phyloP scores from a whole-genome alignment of 106 monocot species.

The Agapanthus africanus region DNA sequence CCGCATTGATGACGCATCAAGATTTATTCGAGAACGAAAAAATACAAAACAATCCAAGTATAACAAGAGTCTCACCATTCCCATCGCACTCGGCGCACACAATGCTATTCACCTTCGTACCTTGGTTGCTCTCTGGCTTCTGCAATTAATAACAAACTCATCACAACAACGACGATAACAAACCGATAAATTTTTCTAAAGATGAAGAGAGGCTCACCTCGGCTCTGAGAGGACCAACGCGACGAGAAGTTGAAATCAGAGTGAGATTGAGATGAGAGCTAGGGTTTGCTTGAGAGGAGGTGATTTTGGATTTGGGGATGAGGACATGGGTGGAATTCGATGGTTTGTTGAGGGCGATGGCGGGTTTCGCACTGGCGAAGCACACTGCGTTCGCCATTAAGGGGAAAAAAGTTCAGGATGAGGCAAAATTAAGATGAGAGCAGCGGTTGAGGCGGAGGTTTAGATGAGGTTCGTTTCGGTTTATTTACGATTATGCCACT shows the following conservation, averaged over 20 bases:
- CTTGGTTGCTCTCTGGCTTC: neutral
- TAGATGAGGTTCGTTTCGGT: neutral
- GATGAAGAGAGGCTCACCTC: neutral
- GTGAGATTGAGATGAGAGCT: neutral
- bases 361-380: conserved; percentile 7
- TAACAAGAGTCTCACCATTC: too few species aligned
- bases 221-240: conserved; percentile 1
- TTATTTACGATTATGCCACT: too few species aligned
- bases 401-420: too few species aligned
- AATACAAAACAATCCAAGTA: too few species aligned
- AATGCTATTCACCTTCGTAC: conserved; percentile 13
- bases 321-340: neutral
- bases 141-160: neutral
- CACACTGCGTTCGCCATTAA: conserved; percentile 5
- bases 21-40: too few species aligned
- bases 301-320: neutral
- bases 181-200: neutral
- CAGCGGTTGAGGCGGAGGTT: neutral
- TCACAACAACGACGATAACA: neutral
- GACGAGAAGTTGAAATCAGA: neutral
- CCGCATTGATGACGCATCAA: too few species aligned
- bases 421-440: neutral
- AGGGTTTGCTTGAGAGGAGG: neutral
- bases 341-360: neutral
- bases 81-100: conserved; percentile 21